phyloP scores from a whole-genome alignment of 164 flowering plant genomes.

The Akebia trifoliata region DNA sequence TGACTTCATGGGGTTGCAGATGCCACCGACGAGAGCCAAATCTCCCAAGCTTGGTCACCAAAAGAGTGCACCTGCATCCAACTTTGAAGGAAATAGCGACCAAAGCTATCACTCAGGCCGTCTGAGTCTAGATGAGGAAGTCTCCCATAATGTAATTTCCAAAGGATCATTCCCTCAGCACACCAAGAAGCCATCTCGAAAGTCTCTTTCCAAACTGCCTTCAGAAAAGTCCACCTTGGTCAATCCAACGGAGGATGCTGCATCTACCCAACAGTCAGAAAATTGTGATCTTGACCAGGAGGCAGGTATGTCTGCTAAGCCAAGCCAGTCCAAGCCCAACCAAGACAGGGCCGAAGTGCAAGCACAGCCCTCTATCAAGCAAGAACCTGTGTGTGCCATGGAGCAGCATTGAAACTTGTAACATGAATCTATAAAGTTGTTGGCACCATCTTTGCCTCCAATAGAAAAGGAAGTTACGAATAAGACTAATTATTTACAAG shows the following conservation, averaged over 20 bases:
- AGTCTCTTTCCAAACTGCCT: conserved; percentile 85
- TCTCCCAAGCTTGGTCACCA: conserved; percentile 89
- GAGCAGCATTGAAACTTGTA: conserved; percentile 8
- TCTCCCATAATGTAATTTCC: conserved; percentile 24
- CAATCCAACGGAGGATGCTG: conserved; percentile 23
- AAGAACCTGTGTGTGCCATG: conserved; percentile 12
- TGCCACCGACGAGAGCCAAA: conserved; percentile 85
- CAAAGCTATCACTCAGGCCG: conserved; percentile 29
- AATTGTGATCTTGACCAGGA: conserved; percentile 14
- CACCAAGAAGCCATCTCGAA: conserved; percentile 58
- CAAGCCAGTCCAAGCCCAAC: conserved; percentile 13
- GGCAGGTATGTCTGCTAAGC: conserved; percentile 18
- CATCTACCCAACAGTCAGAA: conserved; percentile 13
- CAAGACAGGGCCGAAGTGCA: conserved; percentile 29
- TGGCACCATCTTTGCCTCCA: conserved; percentile 7
- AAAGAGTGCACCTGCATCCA: conserved; percentile 40
- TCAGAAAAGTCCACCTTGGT: conserved; percentile 51
- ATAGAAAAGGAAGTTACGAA: conserved; percentile 9
- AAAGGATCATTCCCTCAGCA: conserved; percentile 35
- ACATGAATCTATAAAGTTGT: neutral
- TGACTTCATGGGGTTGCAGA: conserved; percentile 35
- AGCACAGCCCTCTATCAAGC: conserved; percentile 15
- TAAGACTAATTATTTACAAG: conserved; percentile 7
- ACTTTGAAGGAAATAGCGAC: conserved; percentile 36
- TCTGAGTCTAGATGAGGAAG: conserved; percentile 61